Conservation (phyloP, 1,139 yeast species). For the Saccharomyces hybrid region DNA sequence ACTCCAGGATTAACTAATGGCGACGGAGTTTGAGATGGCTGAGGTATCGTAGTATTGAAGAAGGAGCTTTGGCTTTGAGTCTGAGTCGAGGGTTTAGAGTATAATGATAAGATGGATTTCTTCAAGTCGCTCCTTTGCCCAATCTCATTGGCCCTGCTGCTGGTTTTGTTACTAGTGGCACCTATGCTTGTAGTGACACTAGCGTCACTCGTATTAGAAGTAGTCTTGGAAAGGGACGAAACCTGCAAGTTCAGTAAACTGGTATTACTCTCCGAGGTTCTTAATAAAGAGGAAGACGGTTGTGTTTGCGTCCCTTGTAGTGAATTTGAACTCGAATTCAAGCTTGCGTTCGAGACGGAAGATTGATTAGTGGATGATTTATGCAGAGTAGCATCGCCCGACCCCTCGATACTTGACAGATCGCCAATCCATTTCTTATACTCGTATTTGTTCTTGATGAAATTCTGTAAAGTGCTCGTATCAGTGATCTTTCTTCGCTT, state of each 20-base stretch:
- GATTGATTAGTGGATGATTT: neutral
- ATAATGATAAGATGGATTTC: constrained; percentile 80
- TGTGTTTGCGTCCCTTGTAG: constrained; percentile 6
- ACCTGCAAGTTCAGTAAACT: constrained; percentile 5
- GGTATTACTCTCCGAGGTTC: neutral
- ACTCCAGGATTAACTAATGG: neutral
- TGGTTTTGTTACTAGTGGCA: neutral
- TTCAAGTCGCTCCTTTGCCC: constrained; percentile 74
- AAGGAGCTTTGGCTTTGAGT: constrained; percentile 3
- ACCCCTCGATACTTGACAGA: neutral
- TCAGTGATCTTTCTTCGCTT: constrained; percentile 34
- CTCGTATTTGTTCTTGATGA: constrained; percentile 86
- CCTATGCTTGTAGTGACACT: constrained; percentile 5
- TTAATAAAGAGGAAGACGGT: neutral
- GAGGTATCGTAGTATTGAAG: neutral
- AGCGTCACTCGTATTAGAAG: constrained; percentile 5
- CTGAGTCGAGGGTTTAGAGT: constrained; percentile 51
- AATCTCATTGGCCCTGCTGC: constrained; percentile 11
- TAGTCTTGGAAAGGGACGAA: constrained; percentile 1
- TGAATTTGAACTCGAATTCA: neutral
- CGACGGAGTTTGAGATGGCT: neutral
- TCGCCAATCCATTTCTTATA: constrained; percentile 68
- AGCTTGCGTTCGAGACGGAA: neutral
- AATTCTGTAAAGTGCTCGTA: constrained; percentile 78
- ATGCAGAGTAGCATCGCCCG: neutral